Evolutionary conservation across 208 protist genomes (phyloP), one percentile per base, ranked within the genome.

Genomic region (Leishmania tropica): DNA sequence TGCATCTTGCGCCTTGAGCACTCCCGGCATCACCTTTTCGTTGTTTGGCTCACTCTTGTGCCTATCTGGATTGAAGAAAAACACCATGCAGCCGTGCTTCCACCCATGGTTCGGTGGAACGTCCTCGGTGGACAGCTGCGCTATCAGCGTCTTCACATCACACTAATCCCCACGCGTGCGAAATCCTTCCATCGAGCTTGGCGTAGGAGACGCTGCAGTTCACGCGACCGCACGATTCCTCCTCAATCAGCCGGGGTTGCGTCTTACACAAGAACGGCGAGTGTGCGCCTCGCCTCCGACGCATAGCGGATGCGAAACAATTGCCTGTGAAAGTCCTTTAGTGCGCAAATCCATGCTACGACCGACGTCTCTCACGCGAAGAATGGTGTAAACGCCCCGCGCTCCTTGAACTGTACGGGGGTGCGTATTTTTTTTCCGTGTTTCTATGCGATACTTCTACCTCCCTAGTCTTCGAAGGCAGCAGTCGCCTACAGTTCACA

Each of bases 1-100:
- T 85, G 85, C 84, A 94, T 94, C 21, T 86, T 83, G 35, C 73
- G 31, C 64, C 80, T 47, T 3, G 89, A 70, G 70, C 84, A 86
- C 40, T 86, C 64, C 54, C 89, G 93, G 89, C 80, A 78, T 84
- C 79, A 0, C 15, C 92, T 90, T 40, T 92, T 86, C 45, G 78
- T 96, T 83, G 40, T 95, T 84, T 15, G 93, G 75, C 76, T 96
- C 93, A 68, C 95, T 89, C 73, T 92, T 86, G 84, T 93, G 93
- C 54, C 89, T 89, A 76, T 96, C 89, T 2, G 89, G 90, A 79
- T 93, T 91, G 15, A 91, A 75, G 35, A 95, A 84, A 76, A 95
- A 96, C 3, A 84, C 88, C 87, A 96, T 95, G 80, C 92, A 92
- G 40, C 90, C 87, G 31, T 84, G 64, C 0, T 84, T 84, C 37